These are phyloP conservation scores for Rubia balearica DNA, from an alignment of 305 asterid species.

Conservation along the genomic window DNA sequence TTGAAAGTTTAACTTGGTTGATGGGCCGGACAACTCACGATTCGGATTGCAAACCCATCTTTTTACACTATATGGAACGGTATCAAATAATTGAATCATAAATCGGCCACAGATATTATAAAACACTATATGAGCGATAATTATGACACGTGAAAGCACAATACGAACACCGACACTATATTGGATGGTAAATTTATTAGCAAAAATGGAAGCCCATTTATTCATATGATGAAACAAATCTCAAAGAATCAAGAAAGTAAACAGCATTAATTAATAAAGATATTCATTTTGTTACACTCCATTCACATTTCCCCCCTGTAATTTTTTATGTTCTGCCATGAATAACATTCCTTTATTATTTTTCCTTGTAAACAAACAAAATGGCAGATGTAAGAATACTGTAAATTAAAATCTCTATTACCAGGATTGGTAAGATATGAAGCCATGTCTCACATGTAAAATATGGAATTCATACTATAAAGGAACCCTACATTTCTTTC, in stretches of 20 bases:
- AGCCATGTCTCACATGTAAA: slow-evolving; percentile 5
- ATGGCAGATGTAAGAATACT: not conserved
- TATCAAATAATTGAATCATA: too few species aligned
- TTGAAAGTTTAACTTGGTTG: too few species aligned
- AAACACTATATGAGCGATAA: too few species aligned
- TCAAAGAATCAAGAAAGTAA: not conserved
- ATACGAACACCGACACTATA: too few species aligned
- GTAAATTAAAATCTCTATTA: not conserved
- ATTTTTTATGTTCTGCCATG: not conserved
- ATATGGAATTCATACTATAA: slow-evolving; percentile 2
- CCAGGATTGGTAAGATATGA: not conserved
- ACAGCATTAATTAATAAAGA: not conserved
- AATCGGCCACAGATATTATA: too few species aligned
- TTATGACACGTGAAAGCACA: too few species aligned
- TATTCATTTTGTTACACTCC: not conserved
- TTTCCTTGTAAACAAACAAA: slow-evolving; percentile 8
- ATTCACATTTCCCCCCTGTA: not conserved
- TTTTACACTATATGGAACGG: too few species aligned
- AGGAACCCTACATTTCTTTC: not conserved
- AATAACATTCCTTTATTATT: not conserved
- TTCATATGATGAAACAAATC: not conserved
- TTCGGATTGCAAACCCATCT: too few species aligned
- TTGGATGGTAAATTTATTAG: too few species aligned
- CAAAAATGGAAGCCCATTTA: too few species aligned
- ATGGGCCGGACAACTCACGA: too few species aligned